These are phyloP conservation scores for Willaertia magna DNA, from an alignment of 208 protist species.

Conservation along the genomic window DNA sequence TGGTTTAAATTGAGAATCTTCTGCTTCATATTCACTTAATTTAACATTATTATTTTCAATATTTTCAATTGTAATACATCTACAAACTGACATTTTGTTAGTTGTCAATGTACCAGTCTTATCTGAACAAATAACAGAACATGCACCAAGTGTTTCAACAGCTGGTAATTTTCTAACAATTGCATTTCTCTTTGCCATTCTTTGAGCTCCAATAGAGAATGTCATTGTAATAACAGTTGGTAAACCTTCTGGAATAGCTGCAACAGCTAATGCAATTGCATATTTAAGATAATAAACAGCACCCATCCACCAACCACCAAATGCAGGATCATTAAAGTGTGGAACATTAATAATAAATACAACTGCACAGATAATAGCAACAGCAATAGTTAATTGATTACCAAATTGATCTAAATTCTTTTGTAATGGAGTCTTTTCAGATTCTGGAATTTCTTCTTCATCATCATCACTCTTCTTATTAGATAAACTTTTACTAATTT, in stretches of 20 bases:
- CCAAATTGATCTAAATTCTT: background rate
- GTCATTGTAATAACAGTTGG: slow-evolving; percentile 62
- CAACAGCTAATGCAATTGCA: slow-evolving; percentile 49
- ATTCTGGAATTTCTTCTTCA: slow-evolving; percentile 53
- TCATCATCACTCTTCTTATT: slow-evolving; percentile 17
- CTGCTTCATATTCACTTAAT: too few relatives aligned
- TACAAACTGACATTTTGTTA: slow-evolving; percentile 50
- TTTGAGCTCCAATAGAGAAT: slow-evolving; percentile 47
- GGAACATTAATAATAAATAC: background rate
- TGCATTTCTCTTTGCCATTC: slow-evolving; percentile 53
- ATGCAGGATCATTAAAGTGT: background rate
- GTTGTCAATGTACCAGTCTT: slow-evolving; percentile 73
- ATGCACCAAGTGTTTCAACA: slow-evolving; percentile 65
- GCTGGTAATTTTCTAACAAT: slow-evolving; percentile 62
- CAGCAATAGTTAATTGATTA: background rate
- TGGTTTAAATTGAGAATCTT: too few relatives aligned
- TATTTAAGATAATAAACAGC: slow-evolving; percentile 1
- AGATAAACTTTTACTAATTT: slow-evolving; percentile 53
- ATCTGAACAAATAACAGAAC: slow-evolving; percentile 57
- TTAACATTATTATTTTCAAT: background rate
- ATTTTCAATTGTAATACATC: background rate
- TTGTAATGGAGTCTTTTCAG: slow-evolving; percentile 35
- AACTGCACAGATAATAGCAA: background rate
- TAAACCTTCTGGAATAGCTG: slow-evolving; percentile 63
- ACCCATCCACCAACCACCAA: background rate